Conservation (phyloP, 352 stramenopile species). For the Globisporangium nodosum region DNA sequence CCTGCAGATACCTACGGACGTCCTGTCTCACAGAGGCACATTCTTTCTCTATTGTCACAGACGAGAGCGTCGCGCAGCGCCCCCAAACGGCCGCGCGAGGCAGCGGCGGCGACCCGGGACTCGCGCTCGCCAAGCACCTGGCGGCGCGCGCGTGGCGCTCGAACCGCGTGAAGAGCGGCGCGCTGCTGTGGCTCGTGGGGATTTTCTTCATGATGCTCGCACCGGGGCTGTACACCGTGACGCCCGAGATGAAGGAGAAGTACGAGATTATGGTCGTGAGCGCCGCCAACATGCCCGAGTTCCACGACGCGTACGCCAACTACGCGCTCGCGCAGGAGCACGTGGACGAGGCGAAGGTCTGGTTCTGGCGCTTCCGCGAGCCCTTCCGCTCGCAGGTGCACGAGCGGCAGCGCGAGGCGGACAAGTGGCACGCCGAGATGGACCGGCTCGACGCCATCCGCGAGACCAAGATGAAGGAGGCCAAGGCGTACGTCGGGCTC, state of each 20-base stretch:
- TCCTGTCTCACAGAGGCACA: background rate
- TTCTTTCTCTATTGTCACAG: background rate
- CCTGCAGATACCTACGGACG: background rate
- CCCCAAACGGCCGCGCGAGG: background rate
- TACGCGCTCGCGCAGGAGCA: constrained; percentile 48
- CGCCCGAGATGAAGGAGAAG: constrained; percentile 66
- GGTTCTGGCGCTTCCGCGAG: constrained; percentile 84
- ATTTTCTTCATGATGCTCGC: constrained; percentile 82
- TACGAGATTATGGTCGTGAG: constrained; percentile 76
- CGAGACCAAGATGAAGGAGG: constrained; percentile 76
- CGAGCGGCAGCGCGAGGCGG: constrained; percentile 43
- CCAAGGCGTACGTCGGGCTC: constrained; percentile 67
- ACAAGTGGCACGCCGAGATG: constrained; percentile 59
- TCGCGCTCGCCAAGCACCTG: constrained; percentile 49
- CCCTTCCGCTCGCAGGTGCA: constrained; percentile 57
- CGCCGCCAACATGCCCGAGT: constrained; percentile 73
- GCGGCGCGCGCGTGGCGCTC: constrained; percentile 50
- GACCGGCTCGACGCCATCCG: constrained; percentile 44
- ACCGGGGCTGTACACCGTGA: constrained; percentile 50
- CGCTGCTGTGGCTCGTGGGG: constrained; percentile 65
- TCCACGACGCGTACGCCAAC: constrained; percentile 58
- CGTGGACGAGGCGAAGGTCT: constrained; percentile 73
- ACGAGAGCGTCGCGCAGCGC: constrained; percentile 1
- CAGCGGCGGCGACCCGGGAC: constrained; percentile 28
- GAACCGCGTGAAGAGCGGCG: constrained; percentile 54